These are phyloP conservation scores for Rhytidhysteron rufulum DNA, from an alignment of 2,329 filamentous ascomycete species.

Conservation along the genomic window DNA sequence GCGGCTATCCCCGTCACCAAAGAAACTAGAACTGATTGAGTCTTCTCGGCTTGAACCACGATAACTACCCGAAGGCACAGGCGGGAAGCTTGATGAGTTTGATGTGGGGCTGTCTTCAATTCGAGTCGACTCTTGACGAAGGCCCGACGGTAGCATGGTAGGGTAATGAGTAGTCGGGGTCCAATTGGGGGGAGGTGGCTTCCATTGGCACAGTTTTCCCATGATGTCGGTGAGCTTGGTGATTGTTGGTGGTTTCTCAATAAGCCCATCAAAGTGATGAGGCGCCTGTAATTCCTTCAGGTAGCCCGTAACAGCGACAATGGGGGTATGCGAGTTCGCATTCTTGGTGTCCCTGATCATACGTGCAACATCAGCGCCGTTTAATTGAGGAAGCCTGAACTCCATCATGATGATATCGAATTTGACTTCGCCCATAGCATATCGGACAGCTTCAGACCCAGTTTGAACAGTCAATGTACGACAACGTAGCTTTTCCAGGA, in stretches of 20 bases:
- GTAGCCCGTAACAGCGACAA: constrained; percentile 95
- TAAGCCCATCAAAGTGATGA: constrained; percentile 91
- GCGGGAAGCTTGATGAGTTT: constrained; percentile 70
- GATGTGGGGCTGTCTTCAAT: constrained; percentile 79
- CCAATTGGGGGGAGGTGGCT: constrained; percentile 65
- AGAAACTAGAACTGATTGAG: constrained; percentile 82
- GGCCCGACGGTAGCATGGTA: constrained; percentile 54
- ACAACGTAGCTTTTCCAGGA: constrained; percentile 91
- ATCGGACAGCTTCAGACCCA: constrained; percentile 86
- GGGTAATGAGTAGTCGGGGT: constrained; percentile 35
- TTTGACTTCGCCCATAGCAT: constrained; percentile 94
- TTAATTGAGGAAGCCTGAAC: constrained; percentile 91
- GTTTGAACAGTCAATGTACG: constrained; percentile 89
- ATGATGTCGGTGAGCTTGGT: constrained; percentile 88
- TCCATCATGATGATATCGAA: constrained; percentile 99
- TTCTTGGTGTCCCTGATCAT: constrained; percentile 99
- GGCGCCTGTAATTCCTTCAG: constrained; percentile 94
- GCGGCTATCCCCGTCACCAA: constrained; percentile 78
- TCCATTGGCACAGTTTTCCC: constrained; percentile 88
- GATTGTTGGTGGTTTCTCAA: constrained; percentile 94
- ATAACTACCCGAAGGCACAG: constrained; percentile 70
- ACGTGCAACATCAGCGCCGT: constrained; percentile 88
- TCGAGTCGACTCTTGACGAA: constrained; percentile 62
- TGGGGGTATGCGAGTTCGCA: constrained; percentile 87
- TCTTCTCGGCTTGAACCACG: constrained; percentile 78